phyloP scores from a whole-genome alignment of 1,284 basidiomycete species.

The Spongispora temasekensis region DNA sequence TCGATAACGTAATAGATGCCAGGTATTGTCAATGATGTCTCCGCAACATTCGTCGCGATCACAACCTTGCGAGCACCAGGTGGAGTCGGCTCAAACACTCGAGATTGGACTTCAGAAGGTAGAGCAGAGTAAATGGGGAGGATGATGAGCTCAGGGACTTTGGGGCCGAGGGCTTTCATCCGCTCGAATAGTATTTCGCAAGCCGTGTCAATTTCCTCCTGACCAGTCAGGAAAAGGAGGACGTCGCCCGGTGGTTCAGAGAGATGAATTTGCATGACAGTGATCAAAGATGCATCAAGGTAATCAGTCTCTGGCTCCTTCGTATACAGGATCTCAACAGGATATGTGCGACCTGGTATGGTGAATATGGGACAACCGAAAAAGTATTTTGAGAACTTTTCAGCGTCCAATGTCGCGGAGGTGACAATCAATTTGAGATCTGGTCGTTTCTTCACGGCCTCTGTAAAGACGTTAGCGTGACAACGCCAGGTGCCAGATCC shows the following conservation, averaged over 20 bases:
- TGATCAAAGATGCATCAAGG: conserved; percentile 96
- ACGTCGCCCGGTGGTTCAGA: conserved; percentile 97
- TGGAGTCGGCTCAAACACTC: conserved; percentile 97
- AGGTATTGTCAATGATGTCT: conserved; percentile 97
- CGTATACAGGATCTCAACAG: conserved; percentile 96
- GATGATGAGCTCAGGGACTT: conserved; percentile 96
- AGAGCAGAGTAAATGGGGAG: conserved; percentile 97
- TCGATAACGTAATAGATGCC: conserved; percentile 99
- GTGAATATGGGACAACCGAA: conserved; percentile 99
- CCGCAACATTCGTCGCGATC: conserved; percentile 98
- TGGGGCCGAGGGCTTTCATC: conserved; percentile 96
- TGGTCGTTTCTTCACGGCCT: conserved; percentile 90
- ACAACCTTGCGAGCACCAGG: conserved; percentile 97
- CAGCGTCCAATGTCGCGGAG: conserved; percentile 97
- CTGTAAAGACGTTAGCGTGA: conserved; percentile 45
- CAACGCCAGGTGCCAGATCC: not conserved
- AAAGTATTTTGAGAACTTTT: conserved; percentile 99
- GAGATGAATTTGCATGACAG: conserved; percentile 98
- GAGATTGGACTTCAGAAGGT: conserved; percentile 96
- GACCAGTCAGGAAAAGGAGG: conserved; percentile 96
- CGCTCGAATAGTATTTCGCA: conserved; percentile 98
- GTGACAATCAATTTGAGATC: conserved; percentile 98
- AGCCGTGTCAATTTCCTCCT: conserved; percentile 97
- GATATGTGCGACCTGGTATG: conserved; percentile 99
- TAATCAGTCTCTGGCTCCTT: conserved; percentile 99